Conservation (phyloP, 1,284 basidiomycete species). For the Pterulicium gracile region DNA sequence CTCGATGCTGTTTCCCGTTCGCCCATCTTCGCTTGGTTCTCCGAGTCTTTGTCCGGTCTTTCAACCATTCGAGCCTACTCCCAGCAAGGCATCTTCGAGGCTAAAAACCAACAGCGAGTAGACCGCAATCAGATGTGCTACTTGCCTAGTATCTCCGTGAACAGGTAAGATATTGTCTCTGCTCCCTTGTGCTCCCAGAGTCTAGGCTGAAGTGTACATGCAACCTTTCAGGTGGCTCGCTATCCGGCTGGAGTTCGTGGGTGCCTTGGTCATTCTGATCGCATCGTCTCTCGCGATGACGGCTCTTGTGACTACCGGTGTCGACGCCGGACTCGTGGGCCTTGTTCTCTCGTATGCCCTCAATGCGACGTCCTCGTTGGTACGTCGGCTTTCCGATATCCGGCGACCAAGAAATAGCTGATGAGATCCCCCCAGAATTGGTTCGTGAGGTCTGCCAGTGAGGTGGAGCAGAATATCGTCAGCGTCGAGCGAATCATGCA, state of each 20-base stretch:
- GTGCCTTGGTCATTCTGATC: constrained; percentile 71
- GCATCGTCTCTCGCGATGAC: constrained; percentile 62
- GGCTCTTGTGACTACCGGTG: constrained; percentile 58
- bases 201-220: no score
- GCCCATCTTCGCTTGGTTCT: constrained; percentile 87
- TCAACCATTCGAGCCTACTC: constrained; percentile 79
- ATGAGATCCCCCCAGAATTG: constrained; percentile 47
- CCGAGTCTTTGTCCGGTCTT: constrained; percentile 78
- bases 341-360: constrained; percentile 83
- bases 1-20: constrained; percentile 85
- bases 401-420: background rate
- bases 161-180: constrained; percentile 31
- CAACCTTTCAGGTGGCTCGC: constrained; percentile 50
- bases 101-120: constrained; percentile 69
- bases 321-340: constrained; percentile 89
- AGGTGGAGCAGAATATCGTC: constrained; percentile 92
- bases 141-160: constrained; percentile 60
- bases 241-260: constrained; percentile 74
- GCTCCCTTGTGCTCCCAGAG: background rate
- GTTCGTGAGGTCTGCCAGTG: constrained; percentile 84
- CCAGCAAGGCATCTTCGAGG: constrained; percentile 66
- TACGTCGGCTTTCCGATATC: constrained; percentile 20
- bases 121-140: constrained; percentile 83
- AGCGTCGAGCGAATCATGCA: constrained; percentile 73
- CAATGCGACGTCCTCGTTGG: constrained; percentile 66